phyloP scores from a whole-genome alignment of 768 basidiomycete genomes.

The Dioszegia aurantiaca region DNA sequence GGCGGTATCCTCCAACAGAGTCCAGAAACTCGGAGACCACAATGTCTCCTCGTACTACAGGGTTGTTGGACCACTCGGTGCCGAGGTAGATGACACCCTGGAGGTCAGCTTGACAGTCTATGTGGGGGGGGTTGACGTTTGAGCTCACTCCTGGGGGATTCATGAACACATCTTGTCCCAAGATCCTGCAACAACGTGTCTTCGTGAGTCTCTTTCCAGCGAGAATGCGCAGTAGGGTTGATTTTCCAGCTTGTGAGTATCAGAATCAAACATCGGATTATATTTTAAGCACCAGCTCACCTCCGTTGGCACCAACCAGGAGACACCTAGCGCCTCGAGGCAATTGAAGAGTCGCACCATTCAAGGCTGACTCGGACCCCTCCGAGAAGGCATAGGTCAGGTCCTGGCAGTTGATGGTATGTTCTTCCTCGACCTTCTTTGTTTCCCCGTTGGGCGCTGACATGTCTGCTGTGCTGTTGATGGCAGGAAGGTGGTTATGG shows the following conservation, averaged over 20 bases:
- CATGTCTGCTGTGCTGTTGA: neutral
- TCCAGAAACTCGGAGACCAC: constrained; percentile 91
- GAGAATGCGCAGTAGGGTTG: constrained; percentile 88
- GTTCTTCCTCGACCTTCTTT: neutral
- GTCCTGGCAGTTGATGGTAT: constrained; percentile 35
- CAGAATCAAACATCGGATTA: neutral
- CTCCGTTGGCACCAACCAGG: constrained; percentile 90
- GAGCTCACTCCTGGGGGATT: constrained; percentile 62
- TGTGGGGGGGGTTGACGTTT: neutral
- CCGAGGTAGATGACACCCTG: constrained; percentile 79
- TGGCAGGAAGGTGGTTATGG: too few species aligned
- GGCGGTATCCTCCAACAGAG: constrained; percentile 90
- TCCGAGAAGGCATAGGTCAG: constrained; percentile 32
- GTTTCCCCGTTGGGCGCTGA: neutral
- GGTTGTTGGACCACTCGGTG: constrained; percentile 98
- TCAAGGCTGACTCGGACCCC: constrained; percentile 53
- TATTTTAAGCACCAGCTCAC: constrained; percentile 55
- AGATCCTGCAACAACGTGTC: constrained; percentile 65
- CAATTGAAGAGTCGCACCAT: constrained; percentile 65
- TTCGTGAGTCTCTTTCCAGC: constrained; percentile 83
- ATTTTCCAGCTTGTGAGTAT: constrained; percentile 66
- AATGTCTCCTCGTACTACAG: constrained; percentile 90
- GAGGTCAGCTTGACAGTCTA: neutral
- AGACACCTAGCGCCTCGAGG: constrained; percentile 76
- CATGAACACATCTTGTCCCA: constrained; percentile 83